Evolutionary conservation across 805 yeast species (phyloP), one percentile per base, ranked within the genome.

Genomic region (Metschnikowia arizonensis): DNA sequence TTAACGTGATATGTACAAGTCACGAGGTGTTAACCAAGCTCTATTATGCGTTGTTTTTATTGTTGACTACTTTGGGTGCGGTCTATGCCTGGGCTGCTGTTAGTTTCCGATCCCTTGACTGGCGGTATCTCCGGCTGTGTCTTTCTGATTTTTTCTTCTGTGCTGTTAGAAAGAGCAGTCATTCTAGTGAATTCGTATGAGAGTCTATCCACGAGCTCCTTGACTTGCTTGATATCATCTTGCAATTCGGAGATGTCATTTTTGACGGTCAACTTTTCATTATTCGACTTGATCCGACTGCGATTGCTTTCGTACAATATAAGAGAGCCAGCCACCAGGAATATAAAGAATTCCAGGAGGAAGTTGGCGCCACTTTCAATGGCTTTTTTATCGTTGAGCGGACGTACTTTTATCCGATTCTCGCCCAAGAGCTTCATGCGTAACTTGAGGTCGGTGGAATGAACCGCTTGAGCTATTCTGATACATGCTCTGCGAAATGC

Each of bases 331-430:
- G 93, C 95, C 19, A 88, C 91, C 23, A 83, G 68, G 52, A 88
- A 88, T 15, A 88, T 80, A 57, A 88, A 83, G 26, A 81, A 61
- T 60, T 88, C 96, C 36, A 91, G 83, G 10, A 88, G 65, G 59
- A 87, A 79, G 46, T 76, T 83, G 35, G 95, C 93, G 1, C 95
- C 96, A 47, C 74, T 79, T 47, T 88, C 93, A 34, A 88, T 77
- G 30, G 96, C 96, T 57, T 80, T 82, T 10, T 81, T 78, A 53
- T 87, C 95, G 60, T 86, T 87, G 60, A 88, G 73, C 0, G 95
- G 95, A 39, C 95, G 74, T 7, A 87, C 76, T 54, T 76, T 77
- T 39, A 76, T 62, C 25, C 73, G 68, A 45, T 66, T 66, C 45
- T 75, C 78, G 15, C 85, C 85, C 49, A 80, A 59, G 34, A 86